These are phyloP conservation scores for Candida palmyrensis DNA, from an alignment of 805 yeast genomes.

Conservation along the genomic window DNA sequence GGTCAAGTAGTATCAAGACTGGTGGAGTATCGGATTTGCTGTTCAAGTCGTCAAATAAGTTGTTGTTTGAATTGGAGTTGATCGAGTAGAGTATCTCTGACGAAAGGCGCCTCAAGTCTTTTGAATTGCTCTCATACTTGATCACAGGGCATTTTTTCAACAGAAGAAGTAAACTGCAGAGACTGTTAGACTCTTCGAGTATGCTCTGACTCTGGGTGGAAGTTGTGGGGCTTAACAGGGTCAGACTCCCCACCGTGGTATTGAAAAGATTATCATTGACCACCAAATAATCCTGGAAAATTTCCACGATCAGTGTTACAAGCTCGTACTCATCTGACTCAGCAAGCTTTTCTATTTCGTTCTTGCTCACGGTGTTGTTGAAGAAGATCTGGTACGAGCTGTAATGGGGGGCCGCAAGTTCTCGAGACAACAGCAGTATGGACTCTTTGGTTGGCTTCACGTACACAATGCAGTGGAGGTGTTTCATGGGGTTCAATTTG, in stretches of 20 bases:
- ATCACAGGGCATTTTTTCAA: constrained; percentile 75
- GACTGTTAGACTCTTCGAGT: constrained; percentile 13
- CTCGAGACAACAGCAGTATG: constrained; percentile 55
- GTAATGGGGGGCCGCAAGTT: constrained; percentile 75
- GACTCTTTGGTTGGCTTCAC: constrained; percentile 68
- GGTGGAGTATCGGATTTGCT: constrained; percentile 64
- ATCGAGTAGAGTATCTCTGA: constrained; percentile 57
- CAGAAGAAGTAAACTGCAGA: constrained; percentile 61
- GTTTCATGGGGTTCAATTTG: constrained; percentile 56
- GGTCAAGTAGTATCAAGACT: constrained; percentile 67
- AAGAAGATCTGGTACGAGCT: constrained; percentile 72
- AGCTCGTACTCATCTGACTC: constrained; percentile 86
- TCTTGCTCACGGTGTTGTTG: constrained; percentile 69
- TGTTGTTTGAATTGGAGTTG: constrained; percentile 47
- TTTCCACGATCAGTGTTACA: constrained; percentile 69
- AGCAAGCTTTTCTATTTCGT: constrained; percentile 80
- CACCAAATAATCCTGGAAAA: constrained; percentile 79
- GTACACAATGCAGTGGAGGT: constrained; percentile 75
- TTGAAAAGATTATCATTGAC: constrained; percentile 63
- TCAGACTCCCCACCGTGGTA: neutral
- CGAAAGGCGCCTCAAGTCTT: constrained; percentile 61
- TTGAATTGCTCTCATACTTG: constrained; percentile 69
- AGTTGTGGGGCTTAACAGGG: no score
- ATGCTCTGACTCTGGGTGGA: constrained; percentile 4
- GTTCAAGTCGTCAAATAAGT: constrained; percentile 62